phyloP scores from a whole-genome alignment of 164 flowering plant genomes.

The Magnolia kwangsiensis region DNA sequence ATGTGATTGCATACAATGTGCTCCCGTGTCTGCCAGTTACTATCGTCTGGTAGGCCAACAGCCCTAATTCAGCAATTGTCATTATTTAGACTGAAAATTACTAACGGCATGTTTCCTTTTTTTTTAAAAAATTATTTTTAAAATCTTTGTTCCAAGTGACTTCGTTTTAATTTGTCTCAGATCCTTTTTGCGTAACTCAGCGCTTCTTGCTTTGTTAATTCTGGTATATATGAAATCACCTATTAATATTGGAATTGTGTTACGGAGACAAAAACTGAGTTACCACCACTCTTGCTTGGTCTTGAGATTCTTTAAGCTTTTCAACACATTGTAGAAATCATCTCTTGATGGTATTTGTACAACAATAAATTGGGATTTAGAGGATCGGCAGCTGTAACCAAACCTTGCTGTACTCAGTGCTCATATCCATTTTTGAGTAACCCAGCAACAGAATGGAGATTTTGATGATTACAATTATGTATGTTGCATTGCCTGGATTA shows the following conservation, averaged over 20 bases:
- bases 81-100: neutral
- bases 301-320: too few relatives aligned
- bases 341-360: neutral
- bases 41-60: conserved; percentile 59
- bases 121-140: neutral
- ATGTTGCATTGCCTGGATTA: too few relatives aligned
- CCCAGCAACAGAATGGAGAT: neutral
- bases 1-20: conserved; percentile 86
- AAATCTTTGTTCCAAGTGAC: neutral
- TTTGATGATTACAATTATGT: too few relatives aligned
- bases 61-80: neutral
- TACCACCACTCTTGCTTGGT: neutral
- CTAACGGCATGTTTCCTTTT: neutral
- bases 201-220: neutral
- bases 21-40: conserved; percentile 65
- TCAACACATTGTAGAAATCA: neutral
- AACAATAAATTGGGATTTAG: neutral
- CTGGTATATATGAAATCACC: neutral
- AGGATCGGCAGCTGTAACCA: neutral
- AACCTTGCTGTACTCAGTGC: neutral
- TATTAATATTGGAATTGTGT: neutral
- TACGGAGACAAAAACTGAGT: neutral
- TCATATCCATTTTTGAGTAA: neutral
- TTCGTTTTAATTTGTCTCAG: neutral
- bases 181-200: neutral